Percentiles rank a stretch among this genome's conserved stretches.
Conservation (phyloP, 2,329 filamentous ascomycete genomes). For the Ascochyta viciae-villosae region DNA sequence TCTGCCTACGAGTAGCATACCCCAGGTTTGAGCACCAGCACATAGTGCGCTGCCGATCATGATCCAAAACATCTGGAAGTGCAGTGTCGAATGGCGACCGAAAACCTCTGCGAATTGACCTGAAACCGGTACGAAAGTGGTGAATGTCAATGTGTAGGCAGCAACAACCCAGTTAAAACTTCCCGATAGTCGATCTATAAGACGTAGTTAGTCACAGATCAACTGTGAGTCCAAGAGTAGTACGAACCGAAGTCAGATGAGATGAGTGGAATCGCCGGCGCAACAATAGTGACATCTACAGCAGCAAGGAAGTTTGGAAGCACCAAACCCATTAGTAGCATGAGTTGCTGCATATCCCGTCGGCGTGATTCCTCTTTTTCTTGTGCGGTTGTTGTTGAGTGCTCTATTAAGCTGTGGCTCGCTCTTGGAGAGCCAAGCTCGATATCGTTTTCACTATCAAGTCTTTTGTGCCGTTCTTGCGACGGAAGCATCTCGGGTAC, state of each 20-base stretch:
- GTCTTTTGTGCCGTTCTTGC: slow-evolving; percentile 2
- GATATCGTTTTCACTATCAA: background rate
- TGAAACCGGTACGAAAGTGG: slow-evolving; percentile 71
- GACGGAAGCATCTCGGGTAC: slow-evolving; percentile 24
- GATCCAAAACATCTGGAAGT: slow-evolving; percentile 60
- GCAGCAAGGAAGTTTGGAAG: slow-evolving; percentile 68
- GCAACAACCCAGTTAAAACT: slow-evolving; percentile 68
- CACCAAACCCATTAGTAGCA: slow-evolving; percentile 64
- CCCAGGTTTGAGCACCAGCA: slow-evolving; percentile 65
- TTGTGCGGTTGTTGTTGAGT: slow-evolving; percentile 13
- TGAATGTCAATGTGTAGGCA: slow-evolving; percentile 71
- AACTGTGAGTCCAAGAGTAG: background rate
- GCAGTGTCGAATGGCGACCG: slow-evolving; percentile 66
- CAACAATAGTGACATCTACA: slow-evolving; percentile 70
- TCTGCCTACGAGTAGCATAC: slow-evolving; percentile 67
- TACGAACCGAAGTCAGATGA: slow-evolving; percentile 66
- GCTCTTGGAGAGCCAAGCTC: slow-evolving; percentile 5
- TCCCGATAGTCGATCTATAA: slow-evolving; percentile 61
- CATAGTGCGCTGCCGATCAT: slow-evolving; percentile 68
- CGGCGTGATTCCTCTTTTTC: slow-evolving; percentile 22
- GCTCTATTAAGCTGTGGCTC: background rate
- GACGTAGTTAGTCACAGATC: background rate
- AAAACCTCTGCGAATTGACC: slow-evolving; percentile 71
- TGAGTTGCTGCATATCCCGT: slow-evolving; percentile 61
- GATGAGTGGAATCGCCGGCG: slow-evolving; percentile 67